Conservation (phyloP, 2,329 filamentous ascomycete species). For the Paraconiothyrium brasiliense region DNA sequence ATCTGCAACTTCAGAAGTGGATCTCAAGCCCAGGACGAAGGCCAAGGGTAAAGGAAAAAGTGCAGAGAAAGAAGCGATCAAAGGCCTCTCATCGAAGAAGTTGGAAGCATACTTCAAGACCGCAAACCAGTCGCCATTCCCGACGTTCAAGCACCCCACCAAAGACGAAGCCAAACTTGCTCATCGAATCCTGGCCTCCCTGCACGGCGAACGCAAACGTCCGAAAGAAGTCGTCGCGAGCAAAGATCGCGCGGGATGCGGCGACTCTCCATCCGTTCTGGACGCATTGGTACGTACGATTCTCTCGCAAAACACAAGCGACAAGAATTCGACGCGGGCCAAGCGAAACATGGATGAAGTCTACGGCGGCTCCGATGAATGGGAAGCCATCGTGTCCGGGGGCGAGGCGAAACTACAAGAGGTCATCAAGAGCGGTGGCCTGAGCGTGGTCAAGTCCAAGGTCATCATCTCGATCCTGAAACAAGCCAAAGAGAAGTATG, state of each 20-base stretch:
- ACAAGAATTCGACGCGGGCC: slow-evolving; percentile 71
- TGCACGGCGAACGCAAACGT: not conserved
- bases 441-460: slow-evolving; percentile 73
- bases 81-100: not conserved
- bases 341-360: slow-evolving; percentile 70
- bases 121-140: not conserved
- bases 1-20: not conserved
- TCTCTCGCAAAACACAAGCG: slow-evolving; percentile 68
- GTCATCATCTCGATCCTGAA: slow-evolving; percentile 79
- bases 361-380: slow-evolving; percentile 77
- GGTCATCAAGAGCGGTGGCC: slow-evolving; percentile 75
- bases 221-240: not conserved
- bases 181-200: not conserved
- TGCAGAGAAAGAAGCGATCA: not conserved
- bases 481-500: slow-evolving; percentile 64
- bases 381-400: slow-evolving; percentile 70
- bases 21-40: not conserved
- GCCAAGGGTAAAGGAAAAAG: not conserved
- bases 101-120: not conserved
- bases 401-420: slow-evolving; percentile 68
- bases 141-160: not conserved
- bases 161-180: not conserved
- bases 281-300: slow-evolving; percentile 71
- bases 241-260: slow-evolving; percentile 62
- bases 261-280: slow-evolving; percentile 71